A percentile compares a stretch with the other conserved stretches of the same genome.
Evolutionary conservation across 2,329 filamentous ascomycete species (phyloP).

Genomic region (Colletotrichum trifolii): DNA sequence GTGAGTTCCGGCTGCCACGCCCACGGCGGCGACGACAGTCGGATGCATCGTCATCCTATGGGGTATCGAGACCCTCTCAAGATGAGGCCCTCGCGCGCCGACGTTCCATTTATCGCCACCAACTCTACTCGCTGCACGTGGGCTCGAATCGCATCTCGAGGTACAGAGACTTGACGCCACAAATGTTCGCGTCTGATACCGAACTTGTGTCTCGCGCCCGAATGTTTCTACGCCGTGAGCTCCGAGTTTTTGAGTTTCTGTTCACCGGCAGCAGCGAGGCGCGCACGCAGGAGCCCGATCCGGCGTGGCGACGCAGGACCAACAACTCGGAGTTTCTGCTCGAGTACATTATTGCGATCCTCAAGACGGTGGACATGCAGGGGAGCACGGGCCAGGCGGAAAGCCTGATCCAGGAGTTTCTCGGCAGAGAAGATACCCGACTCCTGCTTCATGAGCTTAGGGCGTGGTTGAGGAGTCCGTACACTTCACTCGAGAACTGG

Average conservation of each 20-base stretch:
- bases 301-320: constrained; percentile 48
- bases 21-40: constrained; percentile 24
- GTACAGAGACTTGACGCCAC: constrained; percentile 79
- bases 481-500: constrained; percentile 77
- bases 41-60: constrained; percentile 38
- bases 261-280: constrained; percentile 42
- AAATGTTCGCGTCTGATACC: constrained; percentile 70
- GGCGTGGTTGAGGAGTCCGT: constrained; percentile 86
- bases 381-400: constrained; percentile 83
- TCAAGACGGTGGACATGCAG: constrained; percentile 86
- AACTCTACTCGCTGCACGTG: constrained; percentile 82
- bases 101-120: constrained; percentile 76
- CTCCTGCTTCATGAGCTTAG: constrained; percentile 88
- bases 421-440: constrained; percentile 78
- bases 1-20: background rate
- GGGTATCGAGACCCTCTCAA: constrained; percentile 36
- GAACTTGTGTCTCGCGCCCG: constrained; percentile 81
- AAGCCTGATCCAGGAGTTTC: constrained; percentile 80
- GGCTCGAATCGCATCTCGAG: constrained; percentile 83
- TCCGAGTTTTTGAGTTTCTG: constrained; percentile 85
- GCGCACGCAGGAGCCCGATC: constrained; percentile 25
- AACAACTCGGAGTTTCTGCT: constrained; percentile 86
- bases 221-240: constrained; percentile 84
- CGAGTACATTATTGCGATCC: constrained; percentile 85
- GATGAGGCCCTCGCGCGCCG: constrained; percentile 65